Base-by-base conservation (phyloP, 495 filamentous ascomycete genomes). In the Poronia punctata region DNA sequence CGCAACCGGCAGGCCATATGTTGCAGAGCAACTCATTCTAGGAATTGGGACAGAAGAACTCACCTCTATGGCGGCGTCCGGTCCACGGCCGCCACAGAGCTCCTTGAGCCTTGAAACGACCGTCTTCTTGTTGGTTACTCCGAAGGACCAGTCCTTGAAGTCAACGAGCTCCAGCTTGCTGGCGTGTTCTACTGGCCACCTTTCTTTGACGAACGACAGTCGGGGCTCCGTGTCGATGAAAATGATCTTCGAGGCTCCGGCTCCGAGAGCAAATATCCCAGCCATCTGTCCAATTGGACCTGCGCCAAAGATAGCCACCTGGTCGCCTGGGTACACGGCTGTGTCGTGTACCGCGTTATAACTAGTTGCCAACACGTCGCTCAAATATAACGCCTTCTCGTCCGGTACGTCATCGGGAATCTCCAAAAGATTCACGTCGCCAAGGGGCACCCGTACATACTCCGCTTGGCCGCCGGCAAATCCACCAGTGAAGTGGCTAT, bases 401-500 rank as follows among this genome's bases (percentile, higher is more conserved):
- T 94, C 87, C 0, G 87, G 85, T 0, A 96, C 82, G 40, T 76
- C 72, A 31, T 84, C 80, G 5, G 89, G 88, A 3, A 93, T 74
- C 40, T 78, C 76, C 6, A 96, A 73, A 14, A 94, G 69, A 49
- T 94, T 95, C 45, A 81, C 76, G 35, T 93, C 83, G n/a, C 75
- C 89, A 15, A 78, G 75, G 0, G 89, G 88, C 7, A 93, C 86
- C 0, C 89, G 78, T 7, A 86, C 77, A 43, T 88, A 94, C 59
- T 95, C 89, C 7, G 88, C 83, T 56, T 94, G 88, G 0, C 88
- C 86, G 28, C 88, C 88, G 8, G 88, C 86, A 54, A 88, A 95
- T 2, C 89, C 89, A 3, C 88, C 87, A 0, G 83, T 85, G 53
- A 95, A 84, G 48, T 78, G 80, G n/a, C 68, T 73, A 59, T 84